These are phyloP conservation scores for Saturnispora quitensis DNA, from an alignment of 805 yeast species.

Conservation along the genomic window DNA sequence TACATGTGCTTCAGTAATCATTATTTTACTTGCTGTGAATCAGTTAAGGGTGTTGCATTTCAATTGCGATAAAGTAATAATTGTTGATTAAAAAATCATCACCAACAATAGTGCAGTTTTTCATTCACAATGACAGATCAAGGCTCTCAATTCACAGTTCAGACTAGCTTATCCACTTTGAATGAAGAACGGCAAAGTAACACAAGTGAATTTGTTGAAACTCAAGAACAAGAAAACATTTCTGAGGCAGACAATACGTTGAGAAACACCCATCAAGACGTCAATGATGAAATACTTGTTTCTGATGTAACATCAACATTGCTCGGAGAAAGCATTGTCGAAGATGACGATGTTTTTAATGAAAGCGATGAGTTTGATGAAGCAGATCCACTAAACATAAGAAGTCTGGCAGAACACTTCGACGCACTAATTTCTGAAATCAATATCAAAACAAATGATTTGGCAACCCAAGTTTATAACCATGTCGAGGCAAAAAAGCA, in stretches of 20 bases:
- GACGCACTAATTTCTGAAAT: slow-evolving; percentile 60
- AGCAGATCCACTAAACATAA: slow-evolving; percentile 57
- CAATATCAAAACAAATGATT: slow-evolving; percentile 41
- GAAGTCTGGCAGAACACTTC: slow-evolving; percentile 48
- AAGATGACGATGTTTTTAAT: background rate
- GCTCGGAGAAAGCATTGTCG: background rate
- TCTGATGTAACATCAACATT: background rate
- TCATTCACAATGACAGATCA: background rate
- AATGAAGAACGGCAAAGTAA: background rate
- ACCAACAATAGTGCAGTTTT: background rate
- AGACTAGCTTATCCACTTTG: background rate
- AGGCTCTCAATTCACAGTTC: background rate
- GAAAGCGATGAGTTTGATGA: slow-evolving; percentile 12
- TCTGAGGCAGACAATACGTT: background rate
- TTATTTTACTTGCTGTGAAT: too few relatives aligned
- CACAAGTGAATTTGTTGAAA: background rate
- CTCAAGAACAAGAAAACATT: background rate
- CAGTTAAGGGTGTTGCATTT: too few relatives aligned
- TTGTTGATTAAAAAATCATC: background rate
- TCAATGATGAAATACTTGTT: background rate
- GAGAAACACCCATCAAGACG: background rate
- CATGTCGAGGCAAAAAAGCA: slow-evolving; percentile 20
- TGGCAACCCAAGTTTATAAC: slow-evolving; percentile 23
- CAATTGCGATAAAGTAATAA: background rate
- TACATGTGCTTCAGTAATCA: too few relatives aligned